Conservation (phyloP, 208 protist genomes). For the Wallacemonas sp. region DNA sequence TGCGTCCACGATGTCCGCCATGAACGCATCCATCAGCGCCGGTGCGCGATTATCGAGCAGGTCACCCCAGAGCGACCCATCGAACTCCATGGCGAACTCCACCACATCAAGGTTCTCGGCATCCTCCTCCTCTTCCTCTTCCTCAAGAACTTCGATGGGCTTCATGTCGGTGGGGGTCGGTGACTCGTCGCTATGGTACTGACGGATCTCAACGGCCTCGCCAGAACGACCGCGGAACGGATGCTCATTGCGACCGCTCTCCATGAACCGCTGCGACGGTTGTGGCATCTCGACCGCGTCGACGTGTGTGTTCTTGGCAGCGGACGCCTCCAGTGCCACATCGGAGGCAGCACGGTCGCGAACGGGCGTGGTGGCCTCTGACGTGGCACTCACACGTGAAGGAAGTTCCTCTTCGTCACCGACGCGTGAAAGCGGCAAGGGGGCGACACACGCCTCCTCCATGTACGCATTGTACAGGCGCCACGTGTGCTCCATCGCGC, state of each 20-base stretch:
- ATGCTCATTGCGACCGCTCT: constrained; percentile 8
- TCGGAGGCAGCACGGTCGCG: too few species aligned
- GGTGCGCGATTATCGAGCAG: not conserved
- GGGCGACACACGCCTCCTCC: not conserved
- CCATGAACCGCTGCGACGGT: constrained; percentile 7
- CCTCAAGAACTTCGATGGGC: not conserved
- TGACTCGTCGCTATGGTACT: constrained; percentile 1
- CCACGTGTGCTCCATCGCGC: constrained; percentile 6
- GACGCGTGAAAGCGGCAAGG: too few species aligned
- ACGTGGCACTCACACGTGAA: too few species aligned
- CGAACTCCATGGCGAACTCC: constrained; percentile 15
- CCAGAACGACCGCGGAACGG: not conserved
- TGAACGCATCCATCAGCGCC: constrained; percentile 7
- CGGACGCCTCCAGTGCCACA: too few species aligned
- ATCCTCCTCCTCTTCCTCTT: not conserved
- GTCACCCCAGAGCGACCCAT: not conserved
- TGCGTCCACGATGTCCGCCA: not conserved
- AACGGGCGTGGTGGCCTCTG: too few species aligned
- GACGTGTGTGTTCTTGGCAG: not conserved
- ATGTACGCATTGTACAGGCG: not conserved
- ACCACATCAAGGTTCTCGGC: not conserved
- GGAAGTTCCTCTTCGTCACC: too few species aligned
- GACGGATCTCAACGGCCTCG: not conserved
- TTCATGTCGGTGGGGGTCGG: constrained; percentile 5
- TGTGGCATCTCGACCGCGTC: constrained; percentile 5